phyloP scores from a whole-genome alignment of 2,329 filamentous ascomycete genomes.

The Cadophora sp. region DNA sequence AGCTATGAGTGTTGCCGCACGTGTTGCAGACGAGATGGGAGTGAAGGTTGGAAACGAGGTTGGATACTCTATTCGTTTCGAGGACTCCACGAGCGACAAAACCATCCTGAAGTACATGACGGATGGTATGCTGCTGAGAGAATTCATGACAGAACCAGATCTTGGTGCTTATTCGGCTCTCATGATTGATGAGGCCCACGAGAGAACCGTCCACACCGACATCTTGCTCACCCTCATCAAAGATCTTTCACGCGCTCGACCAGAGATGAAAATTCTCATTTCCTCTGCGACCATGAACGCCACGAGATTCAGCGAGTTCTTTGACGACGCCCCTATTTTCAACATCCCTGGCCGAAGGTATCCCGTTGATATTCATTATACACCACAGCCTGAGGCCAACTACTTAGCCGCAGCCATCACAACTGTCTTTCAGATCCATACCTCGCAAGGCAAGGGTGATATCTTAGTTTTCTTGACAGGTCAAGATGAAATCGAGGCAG shows the following conservation, averaged over 20 bases:
- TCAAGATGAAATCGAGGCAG: constrained; percentile 93
- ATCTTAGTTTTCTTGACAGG: constrained; percentile 95
- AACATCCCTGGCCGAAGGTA: constrained; percentile 91
- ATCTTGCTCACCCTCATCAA: constrained; percentile 88
- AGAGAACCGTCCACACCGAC: constrained; percentile 89
- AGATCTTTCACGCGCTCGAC: constrained; percentile 81
- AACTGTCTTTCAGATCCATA: constrained; percentile 94
- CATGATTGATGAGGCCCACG: constrained; percentile 98
- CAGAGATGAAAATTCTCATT: constrained; percentile 88
- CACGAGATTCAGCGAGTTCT: constrained; percentile 89
- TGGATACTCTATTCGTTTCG: constrained; percentile 93
- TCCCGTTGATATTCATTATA: constrained; percentile 91
- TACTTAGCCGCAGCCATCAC: constrained; percentile 91
- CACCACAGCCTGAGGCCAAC: constrained; percentile 88
- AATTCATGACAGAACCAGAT: constrained; percentile 89
- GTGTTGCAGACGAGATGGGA: constrained; percentile 93
- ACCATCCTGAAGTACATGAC: constrained; percentile 97
- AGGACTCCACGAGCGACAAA: constrained; percentile 89
- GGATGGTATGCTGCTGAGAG: constrained; percentile 90
- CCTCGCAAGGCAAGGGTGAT: constrained; percentile 83
- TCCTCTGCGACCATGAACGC: constrained; percentile 96
- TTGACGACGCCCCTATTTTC: constrained; percentile 92
- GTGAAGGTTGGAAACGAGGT: constrained; percentile 91
- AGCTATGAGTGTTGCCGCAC: constrained; percentile 95
- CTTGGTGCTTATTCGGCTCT: constrained; percentile 82